Evolutionary conservation across 345 rosid genomes (phyloP).

Genomic region (Pistacia atlantica): DNA sequence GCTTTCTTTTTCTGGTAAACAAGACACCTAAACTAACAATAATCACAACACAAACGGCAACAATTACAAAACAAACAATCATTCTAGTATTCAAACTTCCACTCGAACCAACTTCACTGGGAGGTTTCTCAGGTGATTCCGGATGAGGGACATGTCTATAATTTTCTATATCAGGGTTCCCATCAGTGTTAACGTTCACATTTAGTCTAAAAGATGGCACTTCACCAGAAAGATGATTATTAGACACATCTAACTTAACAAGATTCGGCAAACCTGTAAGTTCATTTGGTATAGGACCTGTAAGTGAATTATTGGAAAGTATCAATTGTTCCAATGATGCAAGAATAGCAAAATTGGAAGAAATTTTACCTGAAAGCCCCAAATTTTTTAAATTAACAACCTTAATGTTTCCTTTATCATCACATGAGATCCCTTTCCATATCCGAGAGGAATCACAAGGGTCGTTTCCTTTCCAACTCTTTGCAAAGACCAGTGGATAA

Average conservation of each 20-base stretch:
- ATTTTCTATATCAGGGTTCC: slow-evolving; percentile 58
- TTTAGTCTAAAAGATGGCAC: slow-evolving; percentile 45
- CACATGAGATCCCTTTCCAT: slow-evolving; percentile 72
- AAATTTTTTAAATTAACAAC: slow-evolving; percentile 44
- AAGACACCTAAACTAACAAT: slow-evolving; percentile 6
- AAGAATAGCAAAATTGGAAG: slow-evolving; percentile 50
- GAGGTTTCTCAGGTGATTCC: neutral
- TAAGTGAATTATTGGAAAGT: slow-evolving; percentile 53
- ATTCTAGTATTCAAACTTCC: too few species aligned
- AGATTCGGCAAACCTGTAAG: slow-evolving; percentile 60
- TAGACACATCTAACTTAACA: slow-evolving; percentile 55
- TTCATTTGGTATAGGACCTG: slow-evolving; percentile 60
- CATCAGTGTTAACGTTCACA: slow-evolving; percentile 40
- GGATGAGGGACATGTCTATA: neutral
- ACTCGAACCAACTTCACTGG: too few species aligned
- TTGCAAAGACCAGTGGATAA: slow-evolving; percentile 40
- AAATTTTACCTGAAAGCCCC: slow-evolving; percentile 67
- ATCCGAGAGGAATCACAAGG: slow-evolving; percentile 41
- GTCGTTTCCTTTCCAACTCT: slow-evolving; percentile 46
- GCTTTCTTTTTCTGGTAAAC: slow-evolving; percentile 39
- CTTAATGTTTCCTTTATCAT: slow-evolving; percentile 38
- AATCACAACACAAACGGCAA: slow-evolving; percentile 17
- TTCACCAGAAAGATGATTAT: slow-evolving; percentile 54
- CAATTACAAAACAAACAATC: slow-evolving; percentile 17
- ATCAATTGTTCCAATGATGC: slow-evolving; percentile 47